These are phyloP conservation scores for Colletotrichum plurivorum DNA, from an alignment of 2,329 filamentous ascomycete species.

Conservation along the genomic window DNA sequence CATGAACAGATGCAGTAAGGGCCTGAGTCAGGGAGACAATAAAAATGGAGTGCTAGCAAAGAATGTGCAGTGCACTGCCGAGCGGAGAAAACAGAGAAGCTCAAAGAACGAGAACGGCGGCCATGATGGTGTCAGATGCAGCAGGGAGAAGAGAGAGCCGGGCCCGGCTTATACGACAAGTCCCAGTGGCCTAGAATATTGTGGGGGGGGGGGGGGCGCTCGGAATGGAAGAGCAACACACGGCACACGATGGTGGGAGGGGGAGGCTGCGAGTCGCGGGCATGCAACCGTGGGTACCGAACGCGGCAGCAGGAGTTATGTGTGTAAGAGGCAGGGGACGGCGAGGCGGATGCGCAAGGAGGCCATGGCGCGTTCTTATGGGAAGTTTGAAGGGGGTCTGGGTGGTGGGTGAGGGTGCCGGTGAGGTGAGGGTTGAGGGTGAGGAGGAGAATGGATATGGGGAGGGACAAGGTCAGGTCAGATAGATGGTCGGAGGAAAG, in stretches of 20 bases:
- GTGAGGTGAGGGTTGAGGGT: no score
- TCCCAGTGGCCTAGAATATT: neutral
- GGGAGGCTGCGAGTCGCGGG: constrained; percentile 18
- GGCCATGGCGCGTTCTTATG: constrained; percentile 40
- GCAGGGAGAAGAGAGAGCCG: neutral
- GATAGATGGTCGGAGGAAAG: neutral
- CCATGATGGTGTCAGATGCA: constrained; percentile 15
- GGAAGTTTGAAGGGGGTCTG: constrained; percentile 31
- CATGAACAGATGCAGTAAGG: constrained; percentile 3
- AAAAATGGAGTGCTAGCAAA: neutral
- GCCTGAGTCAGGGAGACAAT: neutral
- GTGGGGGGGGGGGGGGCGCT: neutral
- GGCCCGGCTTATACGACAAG: constrained; percentile 20
- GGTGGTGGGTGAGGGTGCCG: constrained; percentile 8
- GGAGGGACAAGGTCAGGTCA: neutral
- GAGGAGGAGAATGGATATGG: neutral
- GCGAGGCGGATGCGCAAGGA: constrained; percentile 15
- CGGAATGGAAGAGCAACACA: neutral
- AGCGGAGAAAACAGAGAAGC: neutral
- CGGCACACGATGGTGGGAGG: constrained; percentile 5
- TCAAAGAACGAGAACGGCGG: constrained; percentile 7
- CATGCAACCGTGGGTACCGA: constrained; percentile 31
- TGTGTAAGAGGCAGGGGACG: constrained; percentile 20
- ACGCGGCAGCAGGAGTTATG: constrained; percentile 3
- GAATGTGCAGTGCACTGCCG: neutral